Base-by-base conservation (phyloP, 192 early-diverging fungal species). In the Polychytrium aggregatum region DNA sequence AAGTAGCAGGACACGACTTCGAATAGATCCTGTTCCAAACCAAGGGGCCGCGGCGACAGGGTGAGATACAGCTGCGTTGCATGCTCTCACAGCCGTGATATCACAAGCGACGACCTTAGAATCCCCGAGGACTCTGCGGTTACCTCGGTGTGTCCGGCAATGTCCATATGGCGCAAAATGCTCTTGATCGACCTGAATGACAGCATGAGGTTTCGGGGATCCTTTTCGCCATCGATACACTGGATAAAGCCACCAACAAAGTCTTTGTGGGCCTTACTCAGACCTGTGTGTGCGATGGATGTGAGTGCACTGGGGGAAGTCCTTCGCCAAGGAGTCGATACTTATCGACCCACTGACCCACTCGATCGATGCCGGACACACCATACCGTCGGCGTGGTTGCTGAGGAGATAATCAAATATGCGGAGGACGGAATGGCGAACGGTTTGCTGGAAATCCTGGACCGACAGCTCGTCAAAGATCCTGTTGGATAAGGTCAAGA, bases 1-100 rank as follows among this genome's bases (percentile, higher is more conserved):
- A 99, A 99, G 69, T 99, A 99, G 69, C 94, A 98, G 48, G 96
- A 99, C 34, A 92, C 79, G 22, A 96, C 82, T 55, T 97, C 91
- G 61, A 97, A 98, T 36, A 99, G 56, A 55, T 92, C 90, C 72
- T 87, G 33, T 27, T 16, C n/a, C n/a, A n/a, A n/a, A n/a, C n/a
- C n/a, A n/a, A n/a, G n/a, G n/a, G n/a, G n/a, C n/a, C n/a, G n/a
- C n/a, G n/a, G n/a, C n/a, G n/a, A n/a, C n/a, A n/a, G n/a, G n/a
- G n/a, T n/a, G n/a, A n/a, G n/a, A n/a, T n/a, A n/a, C n/a, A n/a
- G n/a, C n/a, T n/a, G n/a, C n/a, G n/a, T n/a, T n/a, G n/a, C n/a
- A n/a, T n/a, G n/a, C n/a, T n/a, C n/a, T n/a, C n/a, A n/a, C n/a
- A n/a, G n/a, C n/a, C n/a, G n/a, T n/a, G n/a, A n/a, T n/a, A n/a